These are phyloP conservation scores for Fulvia fulva DNA, from an alignment of 2,329 filamentous ascomycete genomes.

Conservation along the genomic window DNA sequence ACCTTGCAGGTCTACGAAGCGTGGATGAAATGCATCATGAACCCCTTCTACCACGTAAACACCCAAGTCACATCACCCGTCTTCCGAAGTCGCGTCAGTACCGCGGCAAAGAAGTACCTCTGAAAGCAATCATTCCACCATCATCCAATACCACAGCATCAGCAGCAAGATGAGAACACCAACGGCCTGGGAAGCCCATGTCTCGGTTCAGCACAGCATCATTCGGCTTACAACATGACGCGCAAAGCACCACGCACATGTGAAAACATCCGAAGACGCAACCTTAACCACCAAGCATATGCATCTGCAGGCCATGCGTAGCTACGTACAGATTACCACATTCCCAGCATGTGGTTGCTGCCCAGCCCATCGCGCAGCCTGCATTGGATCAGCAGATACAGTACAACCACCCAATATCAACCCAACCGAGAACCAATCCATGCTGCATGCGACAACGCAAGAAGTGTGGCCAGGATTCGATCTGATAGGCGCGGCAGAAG, in stretches of 20 bases:
- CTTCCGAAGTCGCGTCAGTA: conserved; percentile 75
- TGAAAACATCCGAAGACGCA: background rate
- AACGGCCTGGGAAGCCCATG: background rate
- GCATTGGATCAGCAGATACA: background rate
- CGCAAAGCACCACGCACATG: background rate
- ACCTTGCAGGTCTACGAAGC: conserved; percentile 72
- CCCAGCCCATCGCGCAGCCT: background rate
- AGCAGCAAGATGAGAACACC: background rate
- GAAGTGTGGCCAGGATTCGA: background rate
- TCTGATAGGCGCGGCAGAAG: background rate
- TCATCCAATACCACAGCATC: background rate
- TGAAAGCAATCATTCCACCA: conserved; percentile 13
- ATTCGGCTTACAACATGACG: background rate
- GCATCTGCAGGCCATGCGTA: background rate
- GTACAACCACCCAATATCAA: background rate
- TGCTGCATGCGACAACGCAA: background rate
- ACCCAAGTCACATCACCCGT: conserved; percentile 82
- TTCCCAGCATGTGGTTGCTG: background rate
- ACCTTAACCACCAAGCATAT: background rate
- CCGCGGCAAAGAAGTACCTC: conserved; percentile 73
- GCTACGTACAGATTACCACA: background rate
- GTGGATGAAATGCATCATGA: conserved; percentile 97
- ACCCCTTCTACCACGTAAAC: conserved; percentile 84
- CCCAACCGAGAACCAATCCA: background rate
- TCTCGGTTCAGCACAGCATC: background rate